These are phyloP conservation scores for Colletotrichum destructivum DNA, from an alignment of 2,329 filamentous ascomycete species.

Conservation along the genomic window DNA sequence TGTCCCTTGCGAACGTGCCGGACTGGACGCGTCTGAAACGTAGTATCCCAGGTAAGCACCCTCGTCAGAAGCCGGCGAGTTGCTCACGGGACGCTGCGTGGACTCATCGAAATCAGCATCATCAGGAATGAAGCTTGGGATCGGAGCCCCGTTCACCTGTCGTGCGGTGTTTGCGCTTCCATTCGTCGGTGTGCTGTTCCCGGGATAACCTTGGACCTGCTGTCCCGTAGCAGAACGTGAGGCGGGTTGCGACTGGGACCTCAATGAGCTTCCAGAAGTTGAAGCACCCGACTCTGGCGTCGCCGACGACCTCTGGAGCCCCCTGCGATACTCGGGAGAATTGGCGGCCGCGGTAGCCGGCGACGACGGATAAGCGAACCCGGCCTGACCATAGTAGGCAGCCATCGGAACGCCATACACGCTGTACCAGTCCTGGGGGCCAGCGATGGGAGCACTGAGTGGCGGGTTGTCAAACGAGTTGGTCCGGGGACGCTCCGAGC, in stretches of 20 bases:
- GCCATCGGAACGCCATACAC: constrained; percentile 60
- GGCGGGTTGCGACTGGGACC: constrained; percentile 78
- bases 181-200: constrained; percentile 28
- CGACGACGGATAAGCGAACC: constrained; percentile 71
- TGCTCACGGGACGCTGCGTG: constrained; percentile 55
- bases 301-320: constrained; percentile 68
- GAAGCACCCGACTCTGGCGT: constrained; percentile 64
- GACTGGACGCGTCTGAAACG: constrained; percentile 51
- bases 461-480: constrained; percentile 76
- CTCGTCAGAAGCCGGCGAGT: constrained; percentile 66
- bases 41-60: constrained; percentile 58
- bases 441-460: constrained; percentile 67
- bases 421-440: constrained; percentile 68
- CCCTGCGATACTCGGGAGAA: constrained; percentile 69
- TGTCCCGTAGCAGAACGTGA: constrained; percentile 56
- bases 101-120: constrained; percentile 66
- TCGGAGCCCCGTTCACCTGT: constrained; percentile 64
- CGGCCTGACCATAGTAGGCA: constrained; percentile 64
- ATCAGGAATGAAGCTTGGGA: constrained; percentile 71
- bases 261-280: constrained; percentile 68
- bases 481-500: constrained; percentile 69
- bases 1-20: constrained; percentile 46
- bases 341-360: constrained; percentile 60
- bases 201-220: constrained; percentile 36
- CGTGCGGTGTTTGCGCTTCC: constrained; percentile 46